A percentile compares a stretch with the other conserved stretches of the same genome.
phyloP scores from a whole-genome alignment of 176 grass and related monocot species.

The Olyra latifolia region DNA sequence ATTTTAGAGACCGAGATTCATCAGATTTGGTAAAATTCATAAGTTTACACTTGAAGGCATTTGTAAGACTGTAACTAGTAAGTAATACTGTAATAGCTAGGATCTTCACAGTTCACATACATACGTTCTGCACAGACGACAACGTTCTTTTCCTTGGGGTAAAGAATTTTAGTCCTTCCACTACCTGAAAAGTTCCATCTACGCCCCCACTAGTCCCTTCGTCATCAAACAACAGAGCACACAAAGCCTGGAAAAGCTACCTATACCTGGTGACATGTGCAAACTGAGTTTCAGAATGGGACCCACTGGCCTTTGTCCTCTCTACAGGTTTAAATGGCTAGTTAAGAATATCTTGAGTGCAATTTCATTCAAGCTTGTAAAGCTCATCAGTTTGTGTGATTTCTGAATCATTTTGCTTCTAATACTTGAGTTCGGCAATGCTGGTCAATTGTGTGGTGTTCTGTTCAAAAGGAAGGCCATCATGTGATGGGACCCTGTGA shows the following conservation, averaged over 20 bases:
- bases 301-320: not conserved
- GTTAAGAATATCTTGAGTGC: not conserved
- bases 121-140: not conserved
- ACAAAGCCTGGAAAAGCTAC: not conserved
- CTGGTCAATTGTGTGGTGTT: not conserved
- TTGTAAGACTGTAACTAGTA: not conserved
- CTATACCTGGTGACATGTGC: not conserved
- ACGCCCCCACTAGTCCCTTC: not conserved
- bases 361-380: not conserved
- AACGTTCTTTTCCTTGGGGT: not conserved
- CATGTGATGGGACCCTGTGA: not conserved
- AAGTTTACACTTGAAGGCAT: not conserved
- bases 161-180: not conserved
- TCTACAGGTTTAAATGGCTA: not conserved
- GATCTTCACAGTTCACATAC: not conserved
- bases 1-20: not conserved
- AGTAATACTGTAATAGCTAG: too few species aligned
- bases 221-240: not conserved
- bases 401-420: not conserved
- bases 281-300: not conserved
- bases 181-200: not conserved
- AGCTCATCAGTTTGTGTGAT: not conserved
- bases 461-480: not conserved
- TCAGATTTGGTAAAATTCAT: not conserved
- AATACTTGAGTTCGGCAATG: not conserved